Evolutionary conservation across 2,329 filamentous ascomycete genomes (phyloP).

Genomic region (Dothidotthia symphoricarpi): DNA sequence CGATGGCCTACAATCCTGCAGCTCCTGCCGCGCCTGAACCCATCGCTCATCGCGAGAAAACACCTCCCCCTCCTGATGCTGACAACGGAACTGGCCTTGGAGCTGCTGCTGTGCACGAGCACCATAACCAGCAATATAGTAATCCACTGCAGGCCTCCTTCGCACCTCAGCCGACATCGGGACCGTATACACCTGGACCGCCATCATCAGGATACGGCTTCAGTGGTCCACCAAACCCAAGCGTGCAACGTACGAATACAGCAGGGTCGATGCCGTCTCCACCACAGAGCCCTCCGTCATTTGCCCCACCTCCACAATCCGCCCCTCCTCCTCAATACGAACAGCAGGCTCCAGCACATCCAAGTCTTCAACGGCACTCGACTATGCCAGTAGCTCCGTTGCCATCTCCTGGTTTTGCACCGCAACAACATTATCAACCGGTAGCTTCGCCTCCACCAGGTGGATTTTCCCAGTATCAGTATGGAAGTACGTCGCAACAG

Average conservation of each 20-base stretch:
- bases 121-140: conserved; percentile 32
- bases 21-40: conserved; percentile 72
- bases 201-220: conserved; percentile 40
- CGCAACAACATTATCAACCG: conserved; percentile 37
- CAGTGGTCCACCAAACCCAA: conserved; percentile 28
- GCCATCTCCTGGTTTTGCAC: conserved; percentile 42
- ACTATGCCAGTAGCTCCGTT: conserved; percentile 31
- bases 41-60: conserved; percentile 73
- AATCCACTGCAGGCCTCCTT: conserved; percentile 36
- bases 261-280: conserved; percentile 37
- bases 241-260: conserved; percentile 38
- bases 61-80: conserved; percentile 69
- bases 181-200: conserved; percentile 45
- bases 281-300: conserved; percentile 37
- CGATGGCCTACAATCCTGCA: conserved; percentile 76
- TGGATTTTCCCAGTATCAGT: conserved; percentile 58
- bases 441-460: conserved; percentile 48
- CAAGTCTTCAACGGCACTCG: conserved; percentile 31
- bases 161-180: conserved; percentile 34
- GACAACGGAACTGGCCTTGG: conserved; percentile 50
- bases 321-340: conserved; percentile 26
- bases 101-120: conserved; percentile 42
- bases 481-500: conserved; percentile 36
- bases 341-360: conserved; percentile 23
- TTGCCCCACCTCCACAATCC: conserved; percentile 40